Evolutionary conservation across 208 protist genomes (phyloP), one percentile per base, ranked within the genome.

Genomic region (Angomonas ambiguus): DNA sequence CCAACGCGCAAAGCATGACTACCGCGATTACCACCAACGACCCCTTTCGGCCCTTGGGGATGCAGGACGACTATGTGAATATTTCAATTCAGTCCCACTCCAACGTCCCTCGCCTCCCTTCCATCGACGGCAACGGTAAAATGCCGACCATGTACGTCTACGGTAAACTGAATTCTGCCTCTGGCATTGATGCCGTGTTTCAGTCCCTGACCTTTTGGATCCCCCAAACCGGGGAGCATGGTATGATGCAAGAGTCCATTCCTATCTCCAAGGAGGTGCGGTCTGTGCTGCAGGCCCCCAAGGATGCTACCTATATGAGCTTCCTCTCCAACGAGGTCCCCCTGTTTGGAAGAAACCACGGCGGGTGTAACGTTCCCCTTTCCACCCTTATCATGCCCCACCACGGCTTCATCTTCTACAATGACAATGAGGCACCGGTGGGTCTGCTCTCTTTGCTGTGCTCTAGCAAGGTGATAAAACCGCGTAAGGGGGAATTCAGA

Each of bases 361-460:
- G 69, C 22, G 25, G 58, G 1, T 57, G 42, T 55, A n/a, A 66
- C 60, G 13, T 34, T 30, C 34, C 42, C 35, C 22, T 49, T 28
- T 2, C 30, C 34, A 42, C 53, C 1, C 27, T 80, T 16, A 24
- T 87, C 41, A 63, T 93, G 31, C 79, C 83, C 20, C 83, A 93
- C 62, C 87, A 93, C 58, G 87, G 73, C 45, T 75, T 93, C 24
- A 81, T 79, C 24, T 89, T 87, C 70, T 93, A 89, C 71, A 57
- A 72, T n/a, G 62, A 30, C 0, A 55, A 80, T 16, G 69, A 77
- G 8, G 10, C 45, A 0, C 33, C 82, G 2, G 25, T 93, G 20
- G 87, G 77, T 2, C 65, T 87, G 38, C 60, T 93, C 28, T 69
- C 75, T 3, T 69, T 93, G 38, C 80, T 77, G 25, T 85, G 78